These are phyloP conservation scores for Thelephora terrestris DNA, from an alignment of 1,284 basidiomycete genomes.

Conservation along the genomic window DNA sequence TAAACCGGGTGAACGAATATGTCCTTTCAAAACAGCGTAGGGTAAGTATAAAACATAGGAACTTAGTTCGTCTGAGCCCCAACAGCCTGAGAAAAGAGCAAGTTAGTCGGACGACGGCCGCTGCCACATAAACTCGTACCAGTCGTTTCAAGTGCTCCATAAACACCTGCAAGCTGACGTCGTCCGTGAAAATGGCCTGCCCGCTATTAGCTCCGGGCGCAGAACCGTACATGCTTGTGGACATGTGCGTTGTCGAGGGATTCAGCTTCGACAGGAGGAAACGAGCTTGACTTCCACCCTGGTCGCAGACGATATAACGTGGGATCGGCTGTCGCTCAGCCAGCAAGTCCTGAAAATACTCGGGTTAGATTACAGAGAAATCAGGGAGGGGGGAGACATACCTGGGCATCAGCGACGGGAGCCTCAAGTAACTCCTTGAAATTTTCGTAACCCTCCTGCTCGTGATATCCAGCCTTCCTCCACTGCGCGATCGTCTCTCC, in stretches of 20 bases:
- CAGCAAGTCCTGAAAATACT: slow-evolving; percentile 55
- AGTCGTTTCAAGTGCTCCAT: slow-evolving; percentile 92
- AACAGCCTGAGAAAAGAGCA: slow-evolving; percentile 38
- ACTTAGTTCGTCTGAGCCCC: slow-evolving; percentile 58
- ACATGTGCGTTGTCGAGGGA: slow-evolving; percentile 97
- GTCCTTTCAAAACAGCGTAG: neutral
- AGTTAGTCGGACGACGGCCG: slow-evolving; percentile 3
- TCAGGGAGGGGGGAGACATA: slow-evolving; percentile 17
- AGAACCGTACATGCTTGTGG: slow-evolving; percentile 77
- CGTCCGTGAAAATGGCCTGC: slow-evolving; percentile 97
- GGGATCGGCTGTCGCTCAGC: slow-evolving; percentile 95
- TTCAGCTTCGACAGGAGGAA: slow-evolving; percentile 97
- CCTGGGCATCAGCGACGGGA: slow-evolving; percentile 72
- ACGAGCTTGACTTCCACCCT: slow-evolving; percentile 94
- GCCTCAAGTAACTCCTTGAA: slow-evolving; percentile 90
- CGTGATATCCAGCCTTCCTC: slow-evolving; percentile 99
- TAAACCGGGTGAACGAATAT: neutral
- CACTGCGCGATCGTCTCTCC: slow-evolving; percentile 96
- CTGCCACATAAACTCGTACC: slow-evolving; percentile 33
- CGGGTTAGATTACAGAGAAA: neutral
- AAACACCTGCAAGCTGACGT: slow-evolving; percentile 94
- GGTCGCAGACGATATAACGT: slow-evolving; percentile 96
- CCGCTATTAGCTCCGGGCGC: slow-evolving; percentile 56
- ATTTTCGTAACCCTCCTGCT: slow-evolving; percentile 98
- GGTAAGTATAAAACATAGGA: neutral